Evolutionary conservation across 805 yeast species (phyloP), one percentile per base, ranked within the genome.

Genomic region (Lipomyces oligophaga): DNA sequence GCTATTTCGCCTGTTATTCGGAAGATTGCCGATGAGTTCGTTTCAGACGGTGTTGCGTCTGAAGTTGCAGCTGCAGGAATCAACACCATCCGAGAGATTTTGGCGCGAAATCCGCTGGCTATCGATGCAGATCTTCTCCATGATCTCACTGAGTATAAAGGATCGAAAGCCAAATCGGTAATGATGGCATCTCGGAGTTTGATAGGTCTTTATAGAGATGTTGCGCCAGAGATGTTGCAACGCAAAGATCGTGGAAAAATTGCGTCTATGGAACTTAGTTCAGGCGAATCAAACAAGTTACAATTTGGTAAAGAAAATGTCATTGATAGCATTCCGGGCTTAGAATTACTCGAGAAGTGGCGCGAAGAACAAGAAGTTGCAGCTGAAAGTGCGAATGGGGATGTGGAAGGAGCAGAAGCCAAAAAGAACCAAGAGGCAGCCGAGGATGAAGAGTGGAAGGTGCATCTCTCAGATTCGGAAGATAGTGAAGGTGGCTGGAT

Each of bases 21-120:
- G 47, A 93, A 90, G 63, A 80, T 93, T 56, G 97, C 98, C 1
- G 95, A 93, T 67, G 98, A 93, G 68, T 93, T 93, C 61, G 96
- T 93, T 21, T 84, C 95, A 57, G 97, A 93, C 63, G 99, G 99
- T 74, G 98, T 93, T 32, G 88, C 97, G 13, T 81, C 95, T 27
- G 96, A 93, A 68, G 99, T 89, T 44, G 97, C 97, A 4, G 88
- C 97, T 43, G 97, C 97, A 3, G 99, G 99, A 61, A 75, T 93
- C 57, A 93, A 93, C 67, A 85, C 97, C 2, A 90, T 90, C 49
- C 76, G 97, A 59, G 98, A 93, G 67, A 87, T 93, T 48, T 75
- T 89, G 54, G 68, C 96, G 1, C 81, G 99, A 73, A 94, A 95
- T 8, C 97, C 98, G 13, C 73, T 90, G 55, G 96, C 97, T 21